Percentiles rank a stretch among this genome's conserved stretches.
Conservation (phyloP, 805 yeast genomes). For the Helenozyma baotianmanensis region DNA sequence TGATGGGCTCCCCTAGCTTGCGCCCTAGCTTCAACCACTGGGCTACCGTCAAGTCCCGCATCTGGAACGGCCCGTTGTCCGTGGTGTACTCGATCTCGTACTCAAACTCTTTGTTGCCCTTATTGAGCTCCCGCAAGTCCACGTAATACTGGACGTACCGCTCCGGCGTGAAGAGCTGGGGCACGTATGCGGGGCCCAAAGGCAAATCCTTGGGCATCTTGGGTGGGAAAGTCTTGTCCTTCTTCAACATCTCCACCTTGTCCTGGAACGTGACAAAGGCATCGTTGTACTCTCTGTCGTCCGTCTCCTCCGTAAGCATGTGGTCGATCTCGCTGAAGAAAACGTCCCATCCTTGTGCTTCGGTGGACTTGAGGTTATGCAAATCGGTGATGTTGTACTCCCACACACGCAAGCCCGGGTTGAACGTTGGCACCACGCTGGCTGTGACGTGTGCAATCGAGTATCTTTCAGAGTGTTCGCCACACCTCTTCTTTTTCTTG, state of each 20-base stretch:
- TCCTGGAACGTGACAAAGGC: conserved; percentile 4
- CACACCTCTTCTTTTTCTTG: conserved; percentile 40
- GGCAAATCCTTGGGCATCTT: conserved; percentile 49
- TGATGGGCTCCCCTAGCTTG: conserved; percentile 42
- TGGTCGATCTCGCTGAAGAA: conserved; percentile 40
- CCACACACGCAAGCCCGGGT: conserved; percentile 81
- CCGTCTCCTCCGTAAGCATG: conserved; percentile 16
- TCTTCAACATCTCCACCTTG: conserved; percentile 20
- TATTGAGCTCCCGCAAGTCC: conserved; percentile 51
- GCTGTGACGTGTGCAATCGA: conserved; percentile 66
- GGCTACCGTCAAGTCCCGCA: conserved; percentile 53
- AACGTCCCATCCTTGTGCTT: conserved; percentile 50
- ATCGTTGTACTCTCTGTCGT: conserved; percentile 7
- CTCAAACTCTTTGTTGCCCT: conserved; percentile 42
- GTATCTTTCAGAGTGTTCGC: conserved; percentile 52
- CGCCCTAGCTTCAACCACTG: conserved; percentile 62
- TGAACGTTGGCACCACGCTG: conserved; percentile 79
- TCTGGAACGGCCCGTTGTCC: conserved; percentile 50
- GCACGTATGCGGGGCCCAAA: conserved; percentile 72
- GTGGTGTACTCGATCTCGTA: conserved; percentile 70
- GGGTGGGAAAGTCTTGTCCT: conserved; percentile 61
- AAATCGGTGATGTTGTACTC: conserved; percentile 71
- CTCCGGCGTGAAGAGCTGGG: conserved; percentile 70
- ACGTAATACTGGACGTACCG: conserved; percentile 69
- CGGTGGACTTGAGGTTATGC: conserved; percentile 16